Evolutionary conservation across 768 basidiomycete species (phyloP).

Genomic region (Lactarius pseudohatsudake): DNA sequence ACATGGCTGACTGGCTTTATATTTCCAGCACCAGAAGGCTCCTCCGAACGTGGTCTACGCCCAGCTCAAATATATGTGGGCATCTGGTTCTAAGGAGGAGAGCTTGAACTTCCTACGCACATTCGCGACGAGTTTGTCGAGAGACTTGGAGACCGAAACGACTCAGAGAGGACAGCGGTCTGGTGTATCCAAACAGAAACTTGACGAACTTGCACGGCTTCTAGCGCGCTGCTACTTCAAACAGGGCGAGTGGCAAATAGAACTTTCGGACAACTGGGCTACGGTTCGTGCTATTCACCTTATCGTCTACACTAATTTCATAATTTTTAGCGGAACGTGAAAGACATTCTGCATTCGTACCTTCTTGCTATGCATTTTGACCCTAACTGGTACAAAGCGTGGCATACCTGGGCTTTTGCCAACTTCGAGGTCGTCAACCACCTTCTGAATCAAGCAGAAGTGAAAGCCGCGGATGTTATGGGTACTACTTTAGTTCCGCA

Average conservation of each 20-base stretch:
- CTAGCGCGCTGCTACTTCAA: conserved; percentile 98
- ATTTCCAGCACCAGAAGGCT: conserved; percentile 52
- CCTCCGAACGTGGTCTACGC: conserved; percentile 97
- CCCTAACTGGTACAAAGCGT: conserved; percentile 97
- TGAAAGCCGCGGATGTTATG: conserved; percentile 55
- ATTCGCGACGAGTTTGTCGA: conserved; percentile 73
- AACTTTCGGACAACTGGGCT: conserved; percentile 76
- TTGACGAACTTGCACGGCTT: conserved; percentile 72
- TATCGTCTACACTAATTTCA: conserved; percentile 1
- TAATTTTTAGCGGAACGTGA: conserved; percentile 69
- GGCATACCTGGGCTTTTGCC: conserved; percentile 97
- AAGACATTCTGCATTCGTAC: conserved; percentile 83
- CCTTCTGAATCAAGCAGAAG: conserved; percentile 66
- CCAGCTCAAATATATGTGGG: conserved; percentile 96
- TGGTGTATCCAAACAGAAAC: conserved; percentile 56
- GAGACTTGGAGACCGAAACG: conserved; percentile 67
- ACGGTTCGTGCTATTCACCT: conserved; percentile 49
- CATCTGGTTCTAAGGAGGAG: conserved; percentile 71
- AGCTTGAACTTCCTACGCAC: conserved; percentile 80
- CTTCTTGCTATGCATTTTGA: conserved; percentile 87
- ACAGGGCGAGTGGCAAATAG: conserved; percentile 91
- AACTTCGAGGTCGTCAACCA: conserved; percentile 92
- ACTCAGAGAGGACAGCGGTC: conserved; percentile 49
- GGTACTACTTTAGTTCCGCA: conserved; percentile 72
- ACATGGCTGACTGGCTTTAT: neutral